Evolutionary conservation across 768 basidiomycete species (phyloP).

Genomic region (Lactarius psammicola): DNA sequence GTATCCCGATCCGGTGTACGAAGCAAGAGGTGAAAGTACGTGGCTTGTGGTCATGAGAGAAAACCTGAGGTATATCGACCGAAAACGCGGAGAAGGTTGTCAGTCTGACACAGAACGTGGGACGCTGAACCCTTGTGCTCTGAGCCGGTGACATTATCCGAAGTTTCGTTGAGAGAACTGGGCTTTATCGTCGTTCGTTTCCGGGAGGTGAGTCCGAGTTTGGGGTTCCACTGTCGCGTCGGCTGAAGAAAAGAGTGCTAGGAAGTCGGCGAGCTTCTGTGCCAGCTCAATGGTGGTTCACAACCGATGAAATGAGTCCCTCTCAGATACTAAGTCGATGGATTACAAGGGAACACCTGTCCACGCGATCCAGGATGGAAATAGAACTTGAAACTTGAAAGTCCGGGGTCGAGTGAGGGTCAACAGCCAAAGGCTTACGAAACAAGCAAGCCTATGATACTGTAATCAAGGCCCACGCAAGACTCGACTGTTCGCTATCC

Average conservation of each 20-base stretch:
- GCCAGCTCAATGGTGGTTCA: neutral
- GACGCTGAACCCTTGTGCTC: neutral
- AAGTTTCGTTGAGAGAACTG: neutral
- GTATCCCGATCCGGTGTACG: neutral
- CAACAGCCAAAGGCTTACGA: neutral
- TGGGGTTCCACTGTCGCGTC: too few species aligned
- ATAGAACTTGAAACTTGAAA: too few species aligned
- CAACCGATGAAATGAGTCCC: neutral
- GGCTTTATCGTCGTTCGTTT: neutral
- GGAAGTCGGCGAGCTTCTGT: too few species aligned
- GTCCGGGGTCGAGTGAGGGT: neutral
- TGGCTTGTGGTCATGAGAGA: neutral
- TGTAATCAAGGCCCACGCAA: too few species aligned
- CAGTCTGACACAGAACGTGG: neutral
- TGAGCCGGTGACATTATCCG: neutral
- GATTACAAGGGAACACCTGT: neutral
- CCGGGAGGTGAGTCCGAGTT: too few species aligned
- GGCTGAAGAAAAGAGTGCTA: too few species aligned
- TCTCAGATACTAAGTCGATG: neutral
- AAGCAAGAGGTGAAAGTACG: neutral
- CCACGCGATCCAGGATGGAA: neutral
- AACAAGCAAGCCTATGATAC: neutral
- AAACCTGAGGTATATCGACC: neutral
- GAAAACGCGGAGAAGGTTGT: neutral
- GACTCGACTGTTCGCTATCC: too few species aligned